phyloP scores from a whole-genome alignment of 2,329 filamentous ascomycete genomes.

The Fusarium agapanthi region DNA sequence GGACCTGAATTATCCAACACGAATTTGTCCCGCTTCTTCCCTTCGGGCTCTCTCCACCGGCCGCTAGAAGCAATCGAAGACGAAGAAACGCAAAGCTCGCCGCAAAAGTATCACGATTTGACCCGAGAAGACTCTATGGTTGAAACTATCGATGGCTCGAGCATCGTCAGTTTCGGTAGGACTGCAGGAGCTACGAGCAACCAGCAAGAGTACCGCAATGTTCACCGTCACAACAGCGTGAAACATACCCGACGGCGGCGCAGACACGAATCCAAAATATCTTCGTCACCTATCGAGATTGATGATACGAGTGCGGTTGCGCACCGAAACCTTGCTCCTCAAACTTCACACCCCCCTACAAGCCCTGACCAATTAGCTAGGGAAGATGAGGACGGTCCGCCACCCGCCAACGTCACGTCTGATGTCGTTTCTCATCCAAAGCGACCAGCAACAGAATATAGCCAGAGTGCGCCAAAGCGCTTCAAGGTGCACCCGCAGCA shows the following conservation, averaged over 20 bases:
- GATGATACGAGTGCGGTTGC: conserved; percentile 20
- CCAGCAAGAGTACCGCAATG: conserved; percentile 35
- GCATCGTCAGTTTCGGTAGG: conserved; percentile 22
- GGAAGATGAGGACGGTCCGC: conserved; percentile 12
- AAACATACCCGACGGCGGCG: conserved; percentile 11
- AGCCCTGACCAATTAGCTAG: conserved; percentile 41
- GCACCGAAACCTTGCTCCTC: conserved; percentile 25
- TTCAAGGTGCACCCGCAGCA: conserved; percentile 3
- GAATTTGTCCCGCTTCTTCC: conserved; percentile 1
- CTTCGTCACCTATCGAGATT: neutral
- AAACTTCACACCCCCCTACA: neutral
- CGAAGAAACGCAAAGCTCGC: neutral
- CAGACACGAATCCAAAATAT: neutral
- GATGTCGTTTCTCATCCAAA: conserved; percentile 27
- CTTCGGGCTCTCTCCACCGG: neutral
- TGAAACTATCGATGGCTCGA: conserved; percentile 29
- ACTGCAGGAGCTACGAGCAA: conserved; percentile 8
- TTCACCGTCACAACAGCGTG: conserved; percentile 10
- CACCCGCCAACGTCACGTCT: conserved; percentile 36
- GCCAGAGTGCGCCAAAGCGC: conserved; percentile 14
- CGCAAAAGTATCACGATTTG: conserved; percentile 15
- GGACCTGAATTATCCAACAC: neutral
- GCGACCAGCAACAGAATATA: conserved; percentile 5
- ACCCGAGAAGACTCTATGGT: conserved; percentile 32
- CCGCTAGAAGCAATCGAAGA: conserved; percentile 26